Conservation (phyloP, 345 rosid genomes). For the Cochlearia excelsa region DNA sequence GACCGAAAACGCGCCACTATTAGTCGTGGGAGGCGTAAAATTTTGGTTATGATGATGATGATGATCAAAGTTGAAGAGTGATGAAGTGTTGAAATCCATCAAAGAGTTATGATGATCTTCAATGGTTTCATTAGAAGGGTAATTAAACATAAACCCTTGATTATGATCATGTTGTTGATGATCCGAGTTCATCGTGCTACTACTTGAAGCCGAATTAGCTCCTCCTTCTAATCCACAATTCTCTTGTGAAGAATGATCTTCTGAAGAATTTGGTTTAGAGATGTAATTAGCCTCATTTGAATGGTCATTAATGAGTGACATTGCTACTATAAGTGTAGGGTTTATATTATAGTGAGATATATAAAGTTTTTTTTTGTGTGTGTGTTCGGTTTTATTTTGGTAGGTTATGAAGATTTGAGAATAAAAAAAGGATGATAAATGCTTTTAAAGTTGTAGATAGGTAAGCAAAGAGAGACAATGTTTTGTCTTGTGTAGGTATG, state of each 20-base stretch:
- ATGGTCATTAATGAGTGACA: slow-evolving; percentile 27
- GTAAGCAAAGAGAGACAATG: slow-evolving; percentile 20
- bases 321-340: slow-evolving; percentile 10
- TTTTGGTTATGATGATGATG: slow-evolving; percentile 34
- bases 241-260: slow-evolving; percentile 39
- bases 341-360: neutral
- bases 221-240: slow-evolving; percentile 18
- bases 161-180: slow-evolving; percentile 24
- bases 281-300: slow-evolving; percentile 19
- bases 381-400: neutral
- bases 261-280: slow-evolving; percentile 19
- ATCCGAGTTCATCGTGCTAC: slow-evolving; percentile 46
- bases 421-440: neutral
- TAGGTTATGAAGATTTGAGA: neutral
- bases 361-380: neutral
- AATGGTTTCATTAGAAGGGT: slow-evolving; percentile 25
- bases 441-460: slow-evolving; percentile 5
- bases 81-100: slow-evolving; percentile 54
- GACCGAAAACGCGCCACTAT: slow-evolving; percentile 23
- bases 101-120: slow-evolving; percentile 47
- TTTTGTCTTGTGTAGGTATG: slow-evolving; percentile 11
- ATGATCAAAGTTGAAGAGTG: slow-evolving; percentile 58
- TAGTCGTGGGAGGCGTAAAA: slow-evolving; percentile 13
- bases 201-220: slow-evolving; percentile 38
- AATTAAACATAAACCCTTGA: slow-evolving; percentile 36